phyloP scores from a whole-genome alignment of 495 filamentous ascomycete genomes.

The Cairneyella variabilis region DNA sequence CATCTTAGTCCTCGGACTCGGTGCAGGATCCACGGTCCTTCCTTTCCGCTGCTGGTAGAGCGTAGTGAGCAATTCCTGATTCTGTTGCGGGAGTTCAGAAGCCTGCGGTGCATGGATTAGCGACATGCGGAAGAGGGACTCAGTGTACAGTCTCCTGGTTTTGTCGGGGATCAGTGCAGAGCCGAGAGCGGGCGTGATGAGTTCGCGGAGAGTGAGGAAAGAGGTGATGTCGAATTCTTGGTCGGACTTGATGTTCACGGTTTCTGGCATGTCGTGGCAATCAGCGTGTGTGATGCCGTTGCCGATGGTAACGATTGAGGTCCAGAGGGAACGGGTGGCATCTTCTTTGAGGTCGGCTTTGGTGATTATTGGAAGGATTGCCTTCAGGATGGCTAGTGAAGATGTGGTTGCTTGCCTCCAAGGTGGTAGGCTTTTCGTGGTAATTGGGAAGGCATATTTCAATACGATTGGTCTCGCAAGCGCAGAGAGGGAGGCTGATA shows the following conservation, averaged over 20 bases:
- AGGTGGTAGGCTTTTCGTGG: conserved; percentile 53
- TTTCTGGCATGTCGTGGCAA: conserved; percentile 35
- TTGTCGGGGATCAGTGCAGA: conserved; percentile 57
- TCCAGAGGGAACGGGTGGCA: conserved; percentile 51
- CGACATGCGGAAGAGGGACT: conserved; percentile 75
- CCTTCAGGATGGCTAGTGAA: conserved; percentile 62
- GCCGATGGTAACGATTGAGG: conserved; percentile 52
- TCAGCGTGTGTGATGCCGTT: conserved; percentile 59
- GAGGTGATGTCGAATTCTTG: conserved; percentile 77
- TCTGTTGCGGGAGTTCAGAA: conserved; percentile 54
- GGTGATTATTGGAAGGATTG: conserved; percentile 60
- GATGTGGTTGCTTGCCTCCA: conserved; percentile 79
- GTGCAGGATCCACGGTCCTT: conserved; percentile 62
- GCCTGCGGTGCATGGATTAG: conserved; percentile 70
- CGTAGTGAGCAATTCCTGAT: conserved; percentile 52
- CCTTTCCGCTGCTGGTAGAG: conserved; percentile 65
- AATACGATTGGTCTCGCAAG: conserved; percentile 64
- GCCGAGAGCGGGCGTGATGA: conserved; percentile 76
- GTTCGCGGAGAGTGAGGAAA: conserved; percentile 60
- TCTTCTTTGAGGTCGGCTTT: conserved; percentile 46
- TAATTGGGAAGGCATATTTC: conserved; percentile 66
- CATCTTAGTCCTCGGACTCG: conserved; percentile 65
- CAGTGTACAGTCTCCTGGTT: conserved; percentile 66
- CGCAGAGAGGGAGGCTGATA: conserved; percentile 56
- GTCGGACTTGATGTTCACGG: conserved; percentile 50